Evolutionary conservation across 768 basidiomycete species (phyloP).

Genomic region (Trametes sanguinea): DNA sequence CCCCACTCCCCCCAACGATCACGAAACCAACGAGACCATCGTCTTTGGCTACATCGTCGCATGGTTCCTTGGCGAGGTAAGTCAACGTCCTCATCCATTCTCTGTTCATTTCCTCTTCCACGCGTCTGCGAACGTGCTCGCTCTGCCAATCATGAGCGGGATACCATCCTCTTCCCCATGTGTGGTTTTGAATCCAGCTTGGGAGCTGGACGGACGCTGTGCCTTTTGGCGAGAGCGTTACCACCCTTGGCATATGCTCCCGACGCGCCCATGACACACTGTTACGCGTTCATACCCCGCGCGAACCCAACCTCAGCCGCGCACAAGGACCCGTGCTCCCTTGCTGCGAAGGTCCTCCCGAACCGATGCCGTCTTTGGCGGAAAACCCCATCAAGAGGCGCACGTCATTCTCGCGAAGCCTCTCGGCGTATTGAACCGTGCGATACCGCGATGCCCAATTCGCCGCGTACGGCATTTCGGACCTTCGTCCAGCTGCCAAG

Average conservation of each 20-base stretch:
- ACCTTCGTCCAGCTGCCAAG: not conserved
- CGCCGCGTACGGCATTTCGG: not conserved
- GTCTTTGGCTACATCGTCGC: conserved; percentile 97
- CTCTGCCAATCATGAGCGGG: no score
- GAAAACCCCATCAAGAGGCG: not conserved
- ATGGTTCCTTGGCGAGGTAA: conserved; percentile 98
- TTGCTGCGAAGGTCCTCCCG: conserved; percentile 4
- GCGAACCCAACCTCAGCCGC: not conserved
- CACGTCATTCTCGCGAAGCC: not conserved
- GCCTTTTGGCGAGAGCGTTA: not conserved
- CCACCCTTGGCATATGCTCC: not conserved
- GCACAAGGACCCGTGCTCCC: conserved; percentile 1
- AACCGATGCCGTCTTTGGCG: not conserved
- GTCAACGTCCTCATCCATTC: conserved; percentile 30
- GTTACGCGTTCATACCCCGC: conserved; percentile 5
- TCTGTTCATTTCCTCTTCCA: conserved; percentile 2
- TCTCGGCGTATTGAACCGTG: conserved; percentile 2
- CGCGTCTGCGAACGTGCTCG: not conserved
- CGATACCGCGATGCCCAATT: not conserved
- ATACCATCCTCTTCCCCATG: no score
- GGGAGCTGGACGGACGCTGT: not conserved
- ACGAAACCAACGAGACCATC: conserved; percentile 98
- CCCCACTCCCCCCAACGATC: conserved; percentile 93
- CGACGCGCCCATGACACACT: conserved; percentile 18
- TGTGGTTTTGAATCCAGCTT: not conserved